phyloP scores from a whole-genome alignment of 805 yeast species.

The Wickerhamomyces hampshirensis region DNA sequence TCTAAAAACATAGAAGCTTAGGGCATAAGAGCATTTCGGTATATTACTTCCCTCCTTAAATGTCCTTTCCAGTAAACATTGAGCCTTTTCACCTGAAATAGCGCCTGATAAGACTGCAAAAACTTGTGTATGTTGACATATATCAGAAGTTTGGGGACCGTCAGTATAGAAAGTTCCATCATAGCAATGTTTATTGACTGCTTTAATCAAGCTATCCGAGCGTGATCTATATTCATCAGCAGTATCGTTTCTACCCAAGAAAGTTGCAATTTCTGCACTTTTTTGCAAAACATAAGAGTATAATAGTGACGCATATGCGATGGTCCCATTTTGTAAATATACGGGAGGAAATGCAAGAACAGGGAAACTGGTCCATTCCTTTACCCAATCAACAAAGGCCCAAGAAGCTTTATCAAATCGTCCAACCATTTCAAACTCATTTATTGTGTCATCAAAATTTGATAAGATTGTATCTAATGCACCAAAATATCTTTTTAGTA shows the following conservation, averaged over 20 bases:
- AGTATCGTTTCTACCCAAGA: constrained; percentile 1
- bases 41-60: not conserved
- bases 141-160: constrained; percentile 1
- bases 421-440: constrained; percentile 1
- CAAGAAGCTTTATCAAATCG: constrained; percentile 2
- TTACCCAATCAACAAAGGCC: constrained; percentile 2
- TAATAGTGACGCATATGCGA: not conserved
- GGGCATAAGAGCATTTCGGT: constrained; percentile 1
- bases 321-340: constrained; percentile 1
- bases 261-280: not conserved
- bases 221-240: not conserved
- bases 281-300: constrained; percentile 1
- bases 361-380: constrained; percentile 1
- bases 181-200: constrained; percentile 1
- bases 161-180: not conserved
- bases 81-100: not conserved
- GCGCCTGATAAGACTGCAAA: constrained; percentile 1
- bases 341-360: constrained; percentile 1
- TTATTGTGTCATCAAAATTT: constrained; percentile 1
- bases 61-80: not conserved
- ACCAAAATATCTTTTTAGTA: constrained; percentile 1
- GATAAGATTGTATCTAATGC: not conserved
- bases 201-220: not conserved
- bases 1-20: constrained; percentile 1
- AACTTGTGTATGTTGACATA: constrained; percentile 2